Evolutionary conservation across 352 stramenopile species (phyloP).

Genomic region (Phytophthora kernoviae): DNA sequence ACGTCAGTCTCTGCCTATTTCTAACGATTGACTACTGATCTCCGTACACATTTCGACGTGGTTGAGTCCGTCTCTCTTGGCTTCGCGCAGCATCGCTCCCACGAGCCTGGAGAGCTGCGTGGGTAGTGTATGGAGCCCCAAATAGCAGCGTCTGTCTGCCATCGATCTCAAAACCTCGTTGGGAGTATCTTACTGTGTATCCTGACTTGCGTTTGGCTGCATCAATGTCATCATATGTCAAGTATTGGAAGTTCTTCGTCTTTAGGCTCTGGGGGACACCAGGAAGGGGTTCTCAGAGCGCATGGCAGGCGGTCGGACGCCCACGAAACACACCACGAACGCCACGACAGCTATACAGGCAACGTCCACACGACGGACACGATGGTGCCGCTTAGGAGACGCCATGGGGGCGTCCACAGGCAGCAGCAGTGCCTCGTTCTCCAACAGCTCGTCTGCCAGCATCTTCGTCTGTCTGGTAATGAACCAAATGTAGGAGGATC

Average conservation of each 20-base stretch:
- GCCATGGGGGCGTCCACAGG: constrained; percentile 11
- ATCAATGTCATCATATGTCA: constrained; percentile 71
- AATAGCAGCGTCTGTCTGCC: constrained; percentile 59
- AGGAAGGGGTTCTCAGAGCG: constrained; percentile 49
- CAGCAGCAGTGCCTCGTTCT: constrained; percentile 31
- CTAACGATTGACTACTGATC: neutral
- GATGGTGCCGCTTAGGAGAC: constrained; percentile 11
- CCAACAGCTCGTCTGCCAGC: constrained; percentile 19
- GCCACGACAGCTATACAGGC: constrained; percentile 50
- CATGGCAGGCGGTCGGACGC: constrained; percentile 44
- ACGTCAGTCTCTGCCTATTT: neutral
- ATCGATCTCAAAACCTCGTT: constrained; percentile 66
- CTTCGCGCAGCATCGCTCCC: constrained; percentile 63
- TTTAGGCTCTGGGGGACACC: neutral
- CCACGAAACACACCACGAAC: constrained; percentile 59
- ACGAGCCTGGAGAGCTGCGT: constrained; percentile 53
- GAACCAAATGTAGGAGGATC: neutral
- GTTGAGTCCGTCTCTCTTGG: constrained; percentile 78
- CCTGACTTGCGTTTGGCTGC: constrained; percentile 38
- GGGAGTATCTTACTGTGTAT: constrained; percentile 56
- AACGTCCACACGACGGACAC: constrained; percentile 55
- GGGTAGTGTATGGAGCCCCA: constrained; percentile 76
- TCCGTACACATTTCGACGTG: constrained; percentile 71
- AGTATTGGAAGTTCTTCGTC: constrained; percentile 29
- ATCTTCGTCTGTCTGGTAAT: constrained; percentile 12